phyloP scores from a whole-genome alignment of 495 filamentous ascomycete species.

The Penicillium atrosanguineum region DNA sequence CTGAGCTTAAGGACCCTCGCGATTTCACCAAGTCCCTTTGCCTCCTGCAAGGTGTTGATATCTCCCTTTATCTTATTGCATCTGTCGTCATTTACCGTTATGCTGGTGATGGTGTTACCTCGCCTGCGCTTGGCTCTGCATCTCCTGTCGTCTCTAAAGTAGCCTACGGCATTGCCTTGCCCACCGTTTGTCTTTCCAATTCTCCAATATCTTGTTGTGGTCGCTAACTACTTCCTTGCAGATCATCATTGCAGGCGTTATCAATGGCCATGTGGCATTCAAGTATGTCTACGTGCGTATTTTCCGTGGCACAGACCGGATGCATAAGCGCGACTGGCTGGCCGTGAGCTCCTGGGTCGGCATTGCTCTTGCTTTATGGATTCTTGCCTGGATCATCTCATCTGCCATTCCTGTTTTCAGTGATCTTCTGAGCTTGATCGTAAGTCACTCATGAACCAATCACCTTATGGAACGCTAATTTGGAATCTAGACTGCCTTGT shows the following conservation, averaged over 20 bases:
- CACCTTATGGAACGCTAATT: neutral
- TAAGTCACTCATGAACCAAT: constrained; percentile 8
- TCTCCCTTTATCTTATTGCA: constrained; percentile 58
- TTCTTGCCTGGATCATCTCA: constrained; percentile 70
- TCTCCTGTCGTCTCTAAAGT: constrained; percentile 60
- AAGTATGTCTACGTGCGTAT: constrained; percentile 68
- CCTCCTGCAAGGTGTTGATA: constrained; percentile 61
- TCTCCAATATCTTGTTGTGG: constrained; percentile 1
- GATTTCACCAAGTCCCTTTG: constrained; percentile 68
- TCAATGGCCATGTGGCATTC: constrained; percentile 61
- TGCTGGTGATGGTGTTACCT: constrained; percentile 62
- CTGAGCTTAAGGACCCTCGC: constrained; percentile 67
- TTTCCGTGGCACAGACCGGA: constrained; percentile 55
- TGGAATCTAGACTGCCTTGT: constrained; percentile 35
- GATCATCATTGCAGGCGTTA: constrained; percentile 60
- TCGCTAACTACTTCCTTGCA: neutral
- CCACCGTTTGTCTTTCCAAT: constrained; percentile 48
- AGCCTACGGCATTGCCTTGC: constrained; percentile 75
- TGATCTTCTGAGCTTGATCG: constrained; percentile 55
- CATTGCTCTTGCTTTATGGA: constrained; percentile 54
- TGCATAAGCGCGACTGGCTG: constrained; percentile 58
- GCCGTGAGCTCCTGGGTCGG: constrained; percentile 53
- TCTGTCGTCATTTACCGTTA: constrained; percentile 64
- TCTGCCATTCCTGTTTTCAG: constrained; percentile 72
- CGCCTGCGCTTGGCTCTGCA: constrained; percentile 72